Percentiles rank a stretch among this genome's conserved stretches.
Evolutionary conservation across 2,329 filamentous ascomycete species (phyloP).

Genomic region (Phaeosphaeria sp.): DNA sequence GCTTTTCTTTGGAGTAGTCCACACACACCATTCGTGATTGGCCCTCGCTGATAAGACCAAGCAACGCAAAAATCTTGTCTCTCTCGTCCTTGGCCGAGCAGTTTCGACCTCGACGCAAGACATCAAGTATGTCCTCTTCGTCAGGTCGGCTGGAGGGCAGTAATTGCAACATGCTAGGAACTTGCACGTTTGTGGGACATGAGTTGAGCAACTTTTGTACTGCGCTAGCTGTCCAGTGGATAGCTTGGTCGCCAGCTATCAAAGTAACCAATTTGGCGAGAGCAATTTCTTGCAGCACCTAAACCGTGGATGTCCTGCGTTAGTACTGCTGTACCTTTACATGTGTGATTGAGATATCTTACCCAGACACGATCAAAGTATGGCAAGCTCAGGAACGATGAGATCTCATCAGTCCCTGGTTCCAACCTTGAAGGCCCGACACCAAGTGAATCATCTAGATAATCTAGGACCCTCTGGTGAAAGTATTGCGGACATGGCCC

Average conservation of each 20-base stretch:
- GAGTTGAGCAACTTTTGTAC: conserved; percentile 3
- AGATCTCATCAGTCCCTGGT: background rate
- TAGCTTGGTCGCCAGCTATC: conserved; percentile 3
- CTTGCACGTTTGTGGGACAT: background rate
- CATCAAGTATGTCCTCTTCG: conserved; percentile 6
- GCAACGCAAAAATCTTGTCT: conserved; percentile 21
- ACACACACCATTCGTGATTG: background rate
- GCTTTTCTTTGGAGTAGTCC: conserved; percentile 13
- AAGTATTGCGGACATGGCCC: background rate
- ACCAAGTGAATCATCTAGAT: background rate
- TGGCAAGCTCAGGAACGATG: background rate
- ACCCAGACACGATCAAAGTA: conserved; percentile 23
- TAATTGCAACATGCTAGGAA: conserved; percentile 9
- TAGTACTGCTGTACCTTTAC: background rate
- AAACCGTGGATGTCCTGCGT: background rate
- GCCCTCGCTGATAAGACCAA: conserved; percentile 9
- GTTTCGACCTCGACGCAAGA: conserved; percentile 12
- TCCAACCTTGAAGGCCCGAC: background rate
- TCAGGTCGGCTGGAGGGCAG: conserved; percentile 6
- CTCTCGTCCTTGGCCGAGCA: conserved; percentile 12
- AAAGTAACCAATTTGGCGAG: conserved; percentile 16
- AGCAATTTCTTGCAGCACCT: conserved; percentile 21
- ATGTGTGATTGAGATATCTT: background rate
- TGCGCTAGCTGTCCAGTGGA: conserved; percentile 3
- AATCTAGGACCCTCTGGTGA: background rate